A percentile compares a stretch with the other conserved stretches of the same genome.
Conservation (phyloP, 148 eudicot species). For the Linanthus parryae region DNA sequence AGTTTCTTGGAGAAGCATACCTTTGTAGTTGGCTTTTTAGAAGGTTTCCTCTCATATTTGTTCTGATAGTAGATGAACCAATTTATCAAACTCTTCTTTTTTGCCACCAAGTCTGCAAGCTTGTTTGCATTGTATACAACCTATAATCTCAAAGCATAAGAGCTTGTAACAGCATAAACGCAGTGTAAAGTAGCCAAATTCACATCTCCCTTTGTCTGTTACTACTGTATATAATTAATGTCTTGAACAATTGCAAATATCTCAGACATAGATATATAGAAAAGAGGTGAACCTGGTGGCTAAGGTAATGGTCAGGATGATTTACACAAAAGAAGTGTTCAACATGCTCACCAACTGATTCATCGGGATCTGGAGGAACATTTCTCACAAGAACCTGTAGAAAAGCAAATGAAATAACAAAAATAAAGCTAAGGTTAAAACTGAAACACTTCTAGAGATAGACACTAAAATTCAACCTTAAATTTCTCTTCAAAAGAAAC, state of each 20-base stretch:
- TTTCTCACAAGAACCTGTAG: slow-evolving; percentile 93
- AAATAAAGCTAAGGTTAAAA: neutral
- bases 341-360: slow-evolving; percentile 90
- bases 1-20: slow-evolving; percentile 30
- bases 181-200: too few species aligned
- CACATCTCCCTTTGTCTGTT: too few species aligned
- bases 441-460: neutral
- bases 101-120: slow-evolving; percentile 70
- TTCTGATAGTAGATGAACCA: slow-evolving; percentile 79
- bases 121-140: slow-evolving; percentile 84
- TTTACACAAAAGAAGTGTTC: slow-evolving; percentile 96
- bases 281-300: slow-evolving; percentile 65
- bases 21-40: slow-evolving; percentile 62
- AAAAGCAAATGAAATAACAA: slow-evolving; percentile 5
- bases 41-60: slow-evolving; percentile 65
- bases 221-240: too few species aligned
- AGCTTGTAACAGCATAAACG: neutral
- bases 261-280: neutral
- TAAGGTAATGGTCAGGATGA: slow-evolving; percentile 85
- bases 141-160: slow-evolving; percentile 27
- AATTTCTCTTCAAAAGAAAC: too few species aligned
- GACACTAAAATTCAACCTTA: too few species aligned
- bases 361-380: slow-evolving; percentile 92
- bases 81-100: slow-evolving; percentile 63
- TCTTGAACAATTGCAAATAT: slow-evolving; percentile 3